Evolutionary conservation across 1,139 yeast species (phyloP), one percentile per base, ranked within the genome.

Genomic region (Saccharomycopsis hybrid): DNA sequence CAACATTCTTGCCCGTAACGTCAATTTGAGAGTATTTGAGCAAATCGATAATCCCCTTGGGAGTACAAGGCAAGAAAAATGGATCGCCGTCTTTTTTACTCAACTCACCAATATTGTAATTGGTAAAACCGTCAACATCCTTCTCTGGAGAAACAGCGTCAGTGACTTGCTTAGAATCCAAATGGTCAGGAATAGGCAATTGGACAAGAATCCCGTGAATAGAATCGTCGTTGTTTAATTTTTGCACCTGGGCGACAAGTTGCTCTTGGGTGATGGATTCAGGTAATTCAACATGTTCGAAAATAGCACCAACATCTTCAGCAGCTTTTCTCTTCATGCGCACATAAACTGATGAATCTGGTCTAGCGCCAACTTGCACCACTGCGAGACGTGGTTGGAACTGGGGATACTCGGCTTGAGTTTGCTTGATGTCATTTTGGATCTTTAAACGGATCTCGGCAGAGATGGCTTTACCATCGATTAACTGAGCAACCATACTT

Each of bases 51-150:
- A 90, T 82, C 43, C 98, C 99, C 71, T 87, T 82, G 51, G 99
- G 98, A 42, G 99, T 92, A 69, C 98, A 92, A 36, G 99, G 98
- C 59, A 86, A 73, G 67, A 87, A 92, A 55, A 70, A 66, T 27
- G 98, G 98, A 38, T 76, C 66, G 48, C 98, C 98, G 51, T 87
- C 86, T 59, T 84, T 84, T 70, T 90, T 90, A 61, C 90, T 82
- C 59, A 92, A 76, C 68, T 92, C 97, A 51, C 97, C 97, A 49
- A 87, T 85, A 67, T 92, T 94, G 65, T 68, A 76, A 44, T 95
- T 85, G 48, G 94, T 95, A 62, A 92, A 92, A 1, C 98, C 99
- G 64, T 92, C 99, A 46, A 94, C 97, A 62, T 92, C 99, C 71
- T 92, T 92, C 51, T 74, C 76, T 24, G 89, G 77, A 43, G 73